Evolutionary conservation across 2,329 filamentous ascomycete genomes (phyloP), one percentile per base, ranked within the genome.

Genomic region (Diplodia seriata): DNA sequence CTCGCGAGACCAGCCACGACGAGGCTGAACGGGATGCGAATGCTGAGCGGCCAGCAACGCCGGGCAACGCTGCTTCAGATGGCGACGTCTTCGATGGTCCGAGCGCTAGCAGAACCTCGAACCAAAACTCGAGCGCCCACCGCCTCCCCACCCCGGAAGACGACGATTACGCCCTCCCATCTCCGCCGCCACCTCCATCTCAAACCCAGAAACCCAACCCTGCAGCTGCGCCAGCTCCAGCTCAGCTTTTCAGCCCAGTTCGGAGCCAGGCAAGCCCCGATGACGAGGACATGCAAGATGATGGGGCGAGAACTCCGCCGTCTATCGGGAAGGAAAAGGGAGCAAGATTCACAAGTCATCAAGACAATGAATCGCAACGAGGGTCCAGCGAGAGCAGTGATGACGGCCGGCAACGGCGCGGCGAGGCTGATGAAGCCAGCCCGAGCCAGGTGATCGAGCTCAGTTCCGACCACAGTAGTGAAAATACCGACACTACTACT

Each of bases 111-210:
- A 54, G 23, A 36, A 31, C 54, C 23, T 23, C 77, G n/a, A 51
- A 51, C 47, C 59, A 31, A 5, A 76, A 51, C 73, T 78, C 66
- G 12, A 61, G 49, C 49, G 14, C 55, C 23, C 55, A 67, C 15
- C 66, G 66, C 55, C 66, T 67, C 50, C 74, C 76, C 15, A 79
- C 77, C 20, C 77, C 77, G 1, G 77, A 79, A 66, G 75, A 77
- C 8, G 64, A 69, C n/a, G 43, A 59, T n/a, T 62, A 62, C 33
- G 23, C 55, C 7, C 49, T 55, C 36, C 31, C 31, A 11, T 61
- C 66, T 15, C 66, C 55, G 15, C 66, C 56, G 15, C 36, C 56
- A 75, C 36, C 72, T 74, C 20, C 78, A 77, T 69, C 77, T 74
- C 33, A 55, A 38, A 4, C 68, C 57, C 15, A 65, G 64, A 38